Conservation (phyloP, 75 land plant genomes). For the Sequoia sempervirens region DNA sequence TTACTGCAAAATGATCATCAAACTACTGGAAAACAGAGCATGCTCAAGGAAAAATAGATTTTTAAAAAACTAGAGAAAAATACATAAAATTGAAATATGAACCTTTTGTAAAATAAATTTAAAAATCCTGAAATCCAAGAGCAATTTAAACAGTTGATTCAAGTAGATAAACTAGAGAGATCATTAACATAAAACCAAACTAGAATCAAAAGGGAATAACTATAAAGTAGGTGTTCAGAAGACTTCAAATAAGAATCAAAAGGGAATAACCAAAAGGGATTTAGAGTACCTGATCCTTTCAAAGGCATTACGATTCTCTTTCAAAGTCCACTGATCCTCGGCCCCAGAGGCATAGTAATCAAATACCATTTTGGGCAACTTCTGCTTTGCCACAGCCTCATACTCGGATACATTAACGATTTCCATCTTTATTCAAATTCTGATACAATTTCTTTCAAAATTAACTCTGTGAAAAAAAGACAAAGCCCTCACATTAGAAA, state of each 20-base stretch:
- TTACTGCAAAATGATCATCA: background rate
- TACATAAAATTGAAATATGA: background rate
- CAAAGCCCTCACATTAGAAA: background rate
- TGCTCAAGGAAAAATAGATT: background rate
- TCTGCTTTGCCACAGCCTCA: slow-evolving; percentile 76
- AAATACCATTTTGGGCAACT: slow-evolving; percentile 85
- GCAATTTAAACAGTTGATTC: too few relatives aligned
- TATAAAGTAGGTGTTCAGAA: background rate
- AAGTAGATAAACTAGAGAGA: too few relatives aligned
- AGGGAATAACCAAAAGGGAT: background rate
- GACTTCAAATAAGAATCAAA: background rate
- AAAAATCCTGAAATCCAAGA: too few relatives aligned
- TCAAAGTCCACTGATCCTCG: slow-evolving; percentile 87
- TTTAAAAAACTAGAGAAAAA: background rate
- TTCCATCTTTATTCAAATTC: slow-evolving; percentile 23
- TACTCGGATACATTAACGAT: slow-evolving; percentile 80
- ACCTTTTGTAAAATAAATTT: background rate
- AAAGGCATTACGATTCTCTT: slow-evolving; percentile 74
- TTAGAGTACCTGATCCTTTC: slow-evolving; percentile 41
- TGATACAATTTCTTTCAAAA: background rate
- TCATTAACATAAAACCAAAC: background rate
- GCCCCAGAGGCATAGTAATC: slow-evolving; percentile 96
- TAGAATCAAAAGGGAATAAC: background rate
- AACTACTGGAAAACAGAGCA: background rate
- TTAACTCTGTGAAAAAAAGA: background rate